Conservation (phyloP, 768 basidiomycete species). For the Termitomyces sp. region DNA sequence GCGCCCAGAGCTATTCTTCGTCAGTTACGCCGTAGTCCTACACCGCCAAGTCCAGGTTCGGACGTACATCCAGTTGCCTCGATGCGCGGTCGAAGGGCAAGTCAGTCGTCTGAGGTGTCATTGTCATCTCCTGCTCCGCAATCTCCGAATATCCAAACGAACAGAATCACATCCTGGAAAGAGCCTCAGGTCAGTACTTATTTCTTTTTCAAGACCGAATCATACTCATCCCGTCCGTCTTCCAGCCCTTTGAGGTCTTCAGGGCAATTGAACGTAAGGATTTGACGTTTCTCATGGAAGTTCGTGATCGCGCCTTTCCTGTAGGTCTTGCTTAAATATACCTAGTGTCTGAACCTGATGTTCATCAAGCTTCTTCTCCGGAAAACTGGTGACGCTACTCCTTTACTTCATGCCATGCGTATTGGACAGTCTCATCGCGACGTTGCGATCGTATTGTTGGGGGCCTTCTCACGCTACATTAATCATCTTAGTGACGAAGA, state of each 20-base stretch:
- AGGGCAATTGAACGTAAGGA: constrained; percentile 85
- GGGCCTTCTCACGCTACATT: constrained; percentile 89
- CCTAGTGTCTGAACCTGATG: background rate
- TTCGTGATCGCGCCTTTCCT: constrained; percentile 76
- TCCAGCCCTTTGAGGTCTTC: constrained; percentile 59
- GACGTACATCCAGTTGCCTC: constrained; percentile 12
- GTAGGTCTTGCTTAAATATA: constrained; percentile 37
- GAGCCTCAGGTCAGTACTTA: constrained; percentile 45
- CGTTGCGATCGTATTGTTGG: constrained; percentile 82
- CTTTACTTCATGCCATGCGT: constrained; percentile 87
- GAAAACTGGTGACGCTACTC: constrained; percentile 82
- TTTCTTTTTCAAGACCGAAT: background rate
- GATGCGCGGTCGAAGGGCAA: constrained; percentile 17
- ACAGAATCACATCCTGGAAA: constrained; percentile 34
- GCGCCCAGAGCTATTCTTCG: constrained; percentile 57
- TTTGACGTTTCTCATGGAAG: constrained; percentile 78
- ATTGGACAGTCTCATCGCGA: constrained; percentile 74
- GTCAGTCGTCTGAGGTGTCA: constrained; percentile 18
- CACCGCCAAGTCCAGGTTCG: constrained; percentile 27
- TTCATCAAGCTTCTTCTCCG: constrained; percentile 67
- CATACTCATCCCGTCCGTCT: background rate
- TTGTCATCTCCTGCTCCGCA: constrained; percentile 14
- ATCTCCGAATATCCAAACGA: constrained; percentile 8
- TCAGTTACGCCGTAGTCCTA: constrained; percentile 47
- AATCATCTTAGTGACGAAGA: constrained; percentile 86